These are phyloP conservation scores for Ophiostoma quercus DNA, from an alignment of 2,329 filamentous ascomycete genomes.

Conservation along the genomic window DNA sequence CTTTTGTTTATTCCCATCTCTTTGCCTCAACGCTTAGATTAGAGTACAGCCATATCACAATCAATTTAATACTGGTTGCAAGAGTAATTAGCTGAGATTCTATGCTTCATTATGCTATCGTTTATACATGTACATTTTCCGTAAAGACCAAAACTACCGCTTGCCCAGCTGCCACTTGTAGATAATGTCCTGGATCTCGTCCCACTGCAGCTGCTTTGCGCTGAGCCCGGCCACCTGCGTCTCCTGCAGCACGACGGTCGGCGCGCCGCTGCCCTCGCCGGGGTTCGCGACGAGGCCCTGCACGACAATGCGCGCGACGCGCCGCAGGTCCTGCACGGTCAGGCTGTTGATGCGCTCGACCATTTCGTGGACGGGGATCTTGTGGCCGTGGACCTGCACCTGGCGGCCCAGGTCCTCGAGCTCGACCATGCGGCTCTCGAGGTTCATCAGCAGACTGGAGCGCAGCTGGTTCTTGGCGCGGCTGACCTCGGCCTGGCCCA, in stretches of 20 bases:
- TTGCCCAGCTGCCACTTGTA: constrained; percentile 75
- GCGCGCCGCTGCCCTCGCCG: constrained; percentile 75
- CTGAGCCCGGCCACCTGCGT: constrained; percentile 67
- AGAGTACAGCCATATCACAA: not conserved
- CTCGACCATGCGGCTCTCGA: constrained; percentile 95
- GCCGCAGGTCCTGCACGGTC: constrained; percentile 71
- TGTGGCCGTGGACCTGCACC: constrained; percentile 92
- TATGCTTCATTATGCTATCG: constrained; percentile 4
- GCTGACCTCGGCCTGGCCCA: constrained; percentile 73
- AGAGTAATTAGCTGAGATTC: not conserved
- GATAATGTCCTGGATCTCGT: constrained; percentile 83
- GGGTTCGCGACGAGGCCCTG: constrained; percentile 69
- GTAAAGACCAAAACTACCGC: constrained; percentile 30
- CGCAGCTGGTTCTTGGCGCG: constrained; percentile 96
- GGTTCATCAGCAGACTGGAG: constrained; percentile 88
- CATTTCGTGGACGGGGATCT: constrained; percentile 91
- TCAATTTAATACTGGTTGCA: not conserved
- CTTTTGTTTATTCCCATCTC: not conserved
- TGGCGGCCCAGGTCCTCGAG: constrained; percentile 91
- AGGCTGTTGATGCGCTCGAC: constrained; percentile 77
- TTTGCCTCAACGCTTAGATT: constrained; percentile 9
- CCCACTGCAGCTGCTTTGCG: constrained; percentile 69
- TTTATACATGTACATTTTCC: not conserved
- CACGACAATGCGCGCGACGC: constrained; percentile 75
- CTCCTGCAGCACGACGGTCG: constrained; percentile 92